phyloP scores from a whole-genome alignment of 1,284 basidiomycete genomes.

The Mycena citricolor region DNA sequence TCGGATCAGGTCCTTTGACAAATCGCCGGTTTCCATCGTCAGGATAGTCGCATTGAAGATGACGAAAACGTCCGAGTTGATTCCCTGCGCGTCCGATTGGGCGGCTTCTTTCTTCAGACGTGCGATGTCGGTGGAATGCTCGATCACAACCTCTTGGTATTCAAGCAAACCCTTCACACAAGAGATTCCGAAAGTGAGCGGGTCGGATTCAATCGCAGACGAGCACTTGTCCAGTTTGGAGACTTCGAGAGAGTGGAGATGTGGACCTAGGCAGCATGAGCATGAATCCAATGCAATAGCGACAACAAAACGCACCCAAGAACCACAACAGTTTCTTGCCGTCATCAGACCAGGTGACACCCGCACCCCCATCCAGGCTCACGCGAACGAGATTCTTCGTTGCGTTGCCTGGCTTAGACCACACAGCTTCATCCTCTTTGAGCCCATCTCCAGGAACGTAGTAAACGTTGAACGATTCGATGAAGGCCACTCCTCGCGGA shows the following conservation, averaged over 20 bases:
- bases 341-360: slow-evolving; percentile 59
- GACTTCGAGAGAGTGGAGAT: slow-evolving; percentile 59
- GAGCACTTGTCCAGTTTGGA: slow-evolving; percentile 50
- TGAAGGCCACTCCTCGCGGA: slow-evolving; percentile 51
- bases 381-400: slow-evolving; percentile 58
- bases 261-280: slow-evolving; percentile 54
- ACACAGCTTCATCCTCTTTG: slow-evolving; percentile 45
- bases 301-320: slow-evolving; percentile 46
- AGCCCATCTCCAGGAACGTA: slow-evolving; percentile 42
- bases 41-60: slow-evolving; percentile 67
- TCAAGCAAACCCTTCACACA: slow-evolving; percentile 55
- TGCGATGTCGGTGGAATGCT: slow-evolving; percentile 59
- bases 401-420: slow-evolving; percentile 68
- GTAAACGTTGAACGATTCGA: slow-evolving; percentile 68
- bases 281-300: slow-evolving; percentile 4
- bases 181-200: slow-evolving; percentile 53
- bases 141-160: slow-evolving; percentile 55
- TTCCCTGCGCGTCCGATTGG: slow-evolving; percentile 17
- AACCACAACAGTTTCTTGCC: slow-evolving; percentile 70
- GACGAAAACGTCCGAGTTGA: slow-evolving; percentile 47
- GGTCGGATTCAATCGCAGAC: slow-evolving; percentile 46
- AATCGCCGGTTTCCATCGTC: slow-evolving; percentile 56
- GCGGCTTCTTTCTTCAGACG: slow-evolving; percentile 55
- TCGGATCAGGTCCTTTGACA: slow-evolving; percentile 47
- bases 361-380: slow-evolving; percentile 71